Base-by-base conservation (phyloP, 768 basidiomycete species). In the Russula sp. region DNA sequence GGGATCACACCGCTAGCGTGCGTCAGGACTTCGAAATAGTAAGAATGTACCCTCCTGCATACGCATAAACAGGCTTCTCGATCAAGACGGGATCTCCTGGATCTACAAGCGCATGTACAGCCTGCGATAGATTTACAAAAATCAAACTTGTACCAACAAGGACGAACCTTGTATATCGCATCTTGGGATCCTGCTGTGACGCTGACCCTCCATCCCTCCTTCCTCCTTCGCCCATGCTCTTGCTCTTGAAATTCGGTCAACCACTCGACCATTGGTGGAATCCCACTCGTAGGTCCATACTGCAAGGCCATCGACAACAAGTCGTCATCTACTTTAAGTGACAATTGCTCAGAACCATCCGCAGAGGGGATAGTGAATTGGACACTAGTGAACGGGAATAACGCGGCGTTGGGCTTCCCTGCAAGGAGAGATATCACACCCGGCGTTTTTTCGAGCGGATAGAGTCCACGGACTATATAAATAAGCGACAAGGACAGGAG, bases 101-200 rank as follows among this genome's bases (percentile, higher is more conserved):
- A 69, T 93, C 85, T 18, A 92, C 75, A 49, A 96, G 73, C 6
- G 85, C 81, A 20, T 78, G 70, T 61, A 91, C 81, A 32, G 86
- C 86, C 91, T 96, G 60, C 29, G 54, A 56, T 35, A 13, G 48
- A 32, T 22, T 29, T 29, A 29, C 25, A 29, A 3, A 29, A 29
- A 29, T 29, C 25, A 29, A 29, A 49, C n/a, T 22, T 39, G 35
- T 18, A 38, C 13, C 18, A 43, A 18, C 5, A 18, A 13, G 11
- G 22, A 66, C 76, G 5, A 56, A 89, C 93, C 82, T 95, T 97
- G 75, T 80, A 87, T 53, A 98, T 82, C 65, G 93, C 70, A 76
- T 97, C 93, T 73, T 97, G 95, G 47, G 90, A 90, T 11, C 95
- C 95, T 43, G 80, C 79, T 1, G 94, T 93, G 10, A 97, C 75